These are phyloP conservation scores for Teratosphaeria viscida DNA, from an alignment of 2,329 filamentous ascomycete genomes.

Conservation along the genomic window DNA sequence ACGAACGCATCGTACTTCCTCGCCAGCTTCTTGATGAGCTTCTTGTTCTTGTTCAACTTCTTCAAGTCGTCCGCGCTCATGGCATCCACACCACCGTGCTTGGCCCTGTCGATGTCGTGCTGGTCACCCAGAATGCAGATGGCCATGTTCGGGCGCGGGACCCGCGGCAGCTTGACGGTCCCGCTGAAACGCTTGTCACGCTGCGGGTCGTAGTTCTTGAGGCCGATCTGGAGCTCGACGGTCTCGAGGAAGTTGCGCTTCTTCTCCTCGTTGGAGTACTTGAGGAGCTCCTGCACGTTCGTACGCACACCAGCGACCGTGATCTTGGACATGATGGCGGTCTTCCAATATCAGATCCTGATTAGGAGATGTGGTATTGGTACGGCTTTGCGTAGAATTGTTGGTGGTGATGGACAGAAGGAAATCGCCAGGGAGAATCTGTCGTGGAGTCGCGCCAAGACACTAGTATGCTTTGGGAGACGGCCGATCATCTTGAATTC, in stretches of 20 bases:
- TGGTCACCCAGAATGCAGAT: constrained; percentile 85
- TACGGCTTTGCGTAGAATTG: constrained; percentile 25
- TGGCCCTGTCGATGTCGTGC: constrained; percentile 99
- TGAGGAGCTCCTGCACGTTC: constrained; percentile 86
- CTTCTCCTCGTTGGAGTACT: constrained; percentile 56
- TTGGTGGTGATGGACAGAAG: constrained; percentile 10
- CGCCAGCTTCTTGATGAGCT: constrained; percentile 99
- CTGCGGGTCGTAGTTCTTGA: constrained; percentile 97
- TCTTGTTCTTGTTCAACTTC: constrained; percentile 99
- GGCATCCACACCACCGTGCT: constrained; percentile 96
- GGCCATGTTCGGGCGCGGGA: constrained; percentile 84
- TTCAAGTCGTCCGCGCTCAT: constrained; percentile 98
- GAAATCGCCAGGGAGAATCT: not conserved
- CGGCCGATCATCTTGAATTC: not conserved
- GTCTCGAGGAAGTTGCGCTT: constrained; percentile 35
- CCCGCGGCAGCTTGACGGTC: constrained; percentile 86
- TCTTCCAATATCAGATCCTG: constrained; percentile 36
- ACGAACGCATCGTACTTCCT: constrained; percentile 99
- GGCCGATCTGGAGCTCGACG: constrained; percentile 74
- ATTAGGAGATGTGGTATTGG: constrained; percentile 17
- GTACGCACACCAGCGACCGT: constrained; percentile 85
- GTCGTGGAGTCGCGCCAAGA: not conserved
- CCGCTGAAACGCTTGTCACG: constrained; percentile 99
- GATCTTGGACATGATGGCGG: constrained; percentile 63
- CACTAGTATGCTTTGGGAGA: not conserved